These are phyloP conservation scores for Suillus alpinus DNA, from an alignment of 768 basidiomycete species.

Conservation along the genomic window DNA sequence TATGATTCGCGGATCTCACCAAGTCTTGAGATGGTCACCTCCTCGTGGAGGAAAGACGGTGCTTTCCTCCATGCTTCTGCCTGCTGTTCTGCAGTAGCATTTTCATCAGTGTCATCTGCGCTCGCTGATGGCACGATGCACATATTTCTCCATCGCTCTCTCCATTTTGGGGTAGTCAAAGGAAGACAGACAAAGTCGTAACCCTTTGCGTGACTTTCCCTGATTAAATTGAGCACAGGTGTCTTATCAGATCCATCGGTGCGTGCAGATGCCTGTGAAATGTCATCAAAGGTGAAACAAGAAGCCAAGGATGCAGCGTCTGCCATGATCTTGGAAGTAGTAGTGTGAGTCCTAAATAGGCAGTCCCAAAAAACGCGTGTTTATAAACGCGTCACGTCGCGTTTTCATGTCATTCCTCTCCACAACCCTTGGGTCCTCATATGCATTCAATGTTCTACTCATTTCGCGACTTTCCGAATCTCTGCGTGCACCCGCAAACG, in stretches of 20 bases:
- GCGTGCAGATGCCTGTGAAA: conserved; percentile 28
- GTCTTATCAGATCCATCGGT: conserved; percentile 34
- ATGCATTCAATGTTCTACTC: not conserved
- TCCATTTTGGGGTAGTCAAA: conserved; percentile 89
- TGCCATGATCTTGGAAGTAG: conserved; percentile 17
- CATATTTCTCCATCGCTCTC: conserved; percentile 83
- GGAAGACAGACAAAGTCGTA: conserved; percentile 80
- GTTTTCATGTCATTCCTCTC: not conserved
- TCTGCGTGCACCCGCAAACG: not conserved
- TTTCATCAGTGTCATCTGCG: conserved; percentile 35
- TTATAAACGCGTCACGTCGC: not conserved
- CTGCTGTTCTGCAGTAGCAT: conserved; percentile 47
- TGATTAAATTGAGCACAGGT: conserved; percentile 48
- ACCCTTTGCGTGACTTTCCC: conserved; percentile 57
- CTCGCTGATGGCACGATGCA: conserved; percentile 64
- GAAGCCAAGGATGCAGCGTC: conserved; percentile 28
- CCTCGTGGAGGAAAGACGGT: conserved; percentile 75
- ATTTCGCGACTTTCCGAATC: conserved; percentile 1
- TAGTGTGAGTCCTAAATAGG: not conserved
- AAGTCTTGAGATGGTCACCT: conserved; percentile 87
- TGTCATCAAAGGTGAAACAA: conserved; percentile 35
- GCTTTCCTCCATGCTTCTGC: conserved; percentile 88
- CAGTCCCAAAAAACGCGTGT: not conserved
- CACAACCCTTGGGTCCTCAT: too few species aligned
- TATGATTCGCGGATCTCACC: conserved; percentile 36